Percentiles rank a stretch among this genome's conserved stretches.
These are phyloP conservation scores for Cucurbita moschata DNA, from an alignment of 306 rosid species.

Conservation along the genomic window DNA sequence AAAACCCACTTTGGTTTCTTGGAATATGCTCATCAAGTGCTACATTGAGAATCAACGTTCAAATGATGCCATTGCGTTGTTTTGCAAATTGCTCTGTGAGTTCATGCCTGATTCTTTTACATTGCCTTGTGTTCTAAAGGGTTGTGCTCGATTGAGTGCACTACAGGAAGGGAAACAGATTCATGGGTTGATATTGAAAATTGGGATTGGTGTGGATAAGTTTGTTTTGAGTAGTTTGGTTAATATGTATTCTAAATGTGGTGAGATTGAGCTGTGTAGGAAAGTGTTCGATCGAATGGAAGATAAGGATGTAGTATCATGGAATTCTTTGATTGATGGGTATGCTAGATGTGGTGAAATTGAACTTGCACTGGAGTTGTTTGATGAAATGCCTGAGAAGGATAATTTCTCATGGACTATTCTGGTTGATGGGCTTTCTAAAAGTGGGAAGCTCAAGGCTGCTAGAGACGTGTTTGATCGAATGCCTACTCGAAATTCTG, in stretches of 20 bases:
- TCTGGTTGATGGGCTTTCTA: conserved; percentile 37
- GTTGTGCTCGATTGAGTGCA: conserved; percentile 32
- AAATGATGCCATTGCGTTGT: conserved; percentile 26
- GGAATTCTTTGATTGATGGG: conserved; percentile 43
- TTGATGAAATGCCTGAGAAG: conserved; percentile 32
- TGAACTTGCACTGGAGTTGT: conserved; percentile 27
- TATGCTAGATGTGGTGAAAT: conserved; percentile 33
- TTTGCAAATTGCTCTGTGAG: conserved; percentile 19
- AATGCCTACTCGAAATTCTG: conserved; percentile 34
- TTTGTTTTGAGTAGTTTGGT: conserved; percentile 50
- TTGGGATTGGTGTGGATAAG: conserved; percentile 30
- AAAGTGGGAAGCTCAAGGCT: conserved; percentile 28
- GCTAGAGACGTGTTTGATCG: conserved; percentile 35
- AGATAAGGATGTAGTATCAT: conserved; percentile 27
- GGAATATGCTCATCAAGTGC: conserved; percentile 34
- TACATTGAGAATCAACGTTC: conserved; percentile 28
- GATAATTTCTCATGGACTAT: conserved; percentile 38
- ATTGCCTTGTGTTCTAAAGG: conserved; percentile 35
- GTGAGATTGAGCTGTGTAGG: conserved; percentile 32
- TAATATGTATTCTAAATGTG: conserved; percentile 34
- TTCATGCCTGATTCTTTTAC: conserved; percentile 31
- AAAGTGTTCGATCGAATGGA: conserved; percentile 30
- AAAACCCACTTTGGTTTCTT: conserved; percentile 24
- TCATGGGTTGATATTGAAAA: conserved; percentile 35
- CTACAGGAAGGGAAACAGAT: conserved; percentile 36